Base-by-base conservation (phyloP, 2,329 filamentous ascomycete genomes). In the Dendrostoma leiphaemia region DNA sequence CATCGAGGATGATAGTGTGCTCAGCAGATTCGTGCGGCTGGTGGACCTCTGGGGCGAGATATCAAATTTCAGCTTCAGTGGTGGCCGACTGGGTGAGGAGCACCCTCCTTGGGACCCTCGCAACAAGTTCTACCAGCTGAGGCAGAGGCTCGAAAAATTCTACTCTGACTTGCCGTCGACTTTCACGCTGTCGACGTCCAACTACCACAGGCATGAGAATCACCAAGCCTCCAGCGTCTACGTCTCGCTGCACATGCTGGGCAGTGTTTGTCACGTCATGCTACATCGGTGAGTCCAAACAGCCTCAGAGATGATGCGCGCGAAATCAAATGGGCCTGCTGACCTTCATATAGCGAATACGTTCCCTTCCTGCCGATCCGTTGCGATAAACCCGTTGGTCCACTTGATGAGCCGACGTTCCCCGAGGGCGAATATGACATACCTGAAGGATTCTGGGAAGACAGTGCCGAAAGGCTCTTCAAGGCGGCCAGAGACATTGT, bases 171-270 rank as follows among this genome's bases (percentile, higher is more conserved):
- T 89, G 0, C 85, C 85, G 0, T 69, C 71, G 19, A 75, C 79
- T 6, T 81, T 87, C 43, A 79, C 73, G 2, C 77, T 87, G 48
- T 85, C 79, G 1, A 71, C 76, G 6, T 75, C 76, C 37, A 89
- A 89, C 64, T 84, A 85, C 40, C 80, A 82, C 61, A 83, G 81
- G 23, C 85, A 89, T 62, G 83, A 88, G 61, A 83, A 81, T 57
- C 78, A 82, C 51, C 78, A 82, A 38, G 82, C 81, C 2, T 82
- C 82, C 1, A 85, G 84, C 43, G 78, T 81, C 7, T 90, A 86
- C 63, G 80, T 85, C 9, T 77, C 87, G 3, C 71, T 90, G 51
- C 87, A 90, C 62, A 83, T 85, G 61, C 77, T 89, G 1, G 80
- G 83, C 55, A 79, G 81, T 2, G 73, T 89, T 2, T 89, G 84